These are phyloP conservation scores for Sporisorium exsertum DNA, from an alignment of 1,284 basidiomycete species.

Conservation along the genomic window DNA sequence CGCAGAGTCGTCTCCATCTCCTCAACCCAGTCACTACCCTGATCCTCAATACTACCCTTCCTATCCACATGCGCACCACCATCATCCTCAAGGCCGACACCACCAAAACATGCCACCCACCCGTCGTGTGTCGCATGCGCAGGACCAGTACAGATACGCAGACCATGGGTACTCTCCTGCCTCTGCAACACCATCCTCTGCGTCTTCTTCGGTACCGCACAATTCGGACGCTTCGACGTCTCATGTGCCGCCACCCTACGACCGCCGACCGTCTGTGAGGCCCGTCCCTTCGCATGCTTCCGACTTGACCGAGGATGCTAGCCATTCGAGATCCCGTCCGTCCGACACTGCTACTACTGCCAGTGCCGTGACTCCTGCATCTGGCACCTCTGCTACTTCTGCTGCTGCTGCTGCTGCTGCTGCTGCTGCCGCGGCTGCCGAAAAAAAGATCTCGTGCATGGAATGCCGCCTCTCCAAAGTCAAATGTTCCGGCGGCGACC, in stretches of 20 bases:
- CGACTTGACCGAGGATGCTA: slow-evolving; percentile 7
- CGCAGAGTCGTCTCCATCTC: slow-evolving; percentile 44
- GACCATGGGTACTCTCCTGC: slow-evolving; percentile 30
- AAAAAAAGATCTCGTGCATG: slow-evolving; percentile 57
- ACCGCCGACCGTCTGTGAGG: slow-evolving; percentile 9
- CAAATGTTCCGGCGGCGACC: slow-evolving; percentile 49
- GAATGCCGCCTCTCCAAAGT: slow-evolving; percentile 52
- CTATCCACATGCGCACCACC: slow-evolving; percentile 9
- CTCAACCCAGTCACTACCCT: slow-evolving; percentile 23
- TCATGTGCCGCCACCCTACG: slow-evolving; percentile 7
- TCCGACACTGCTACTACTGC: neutral
- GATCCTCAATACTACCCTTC: slow-evolving; percentile 15
- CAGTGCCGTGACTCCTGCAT: neutral
- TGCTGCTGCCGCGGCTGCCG: slow-evolving; percentile 15
- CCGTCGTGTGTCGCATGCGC: slow-evolving; percentile 21
- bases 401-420: neutral
- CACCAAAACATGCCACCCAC: slow-evolving; percentile 9
- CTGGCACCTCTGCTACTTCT: neutral
- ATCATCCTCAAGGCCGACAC: slow-evolving; percentile 25
- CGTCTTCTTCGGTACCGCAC: slow-evolving; percentile 18
- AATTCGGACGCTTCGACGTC: slow-evolving; percentile 1
- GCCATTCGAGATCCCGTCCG: neutral
- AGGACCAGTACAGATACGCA: slow-evolving; percentile 29
- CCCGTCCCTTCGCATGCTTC: slow-evolving; percentile 4
- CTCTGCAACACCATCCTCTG: slow-evolving; percentile 16